phyloP scores from a whole-genome alignment of 371 early-diverging fungal genomes.

The Basidiobolus meristosporus region DNA sequence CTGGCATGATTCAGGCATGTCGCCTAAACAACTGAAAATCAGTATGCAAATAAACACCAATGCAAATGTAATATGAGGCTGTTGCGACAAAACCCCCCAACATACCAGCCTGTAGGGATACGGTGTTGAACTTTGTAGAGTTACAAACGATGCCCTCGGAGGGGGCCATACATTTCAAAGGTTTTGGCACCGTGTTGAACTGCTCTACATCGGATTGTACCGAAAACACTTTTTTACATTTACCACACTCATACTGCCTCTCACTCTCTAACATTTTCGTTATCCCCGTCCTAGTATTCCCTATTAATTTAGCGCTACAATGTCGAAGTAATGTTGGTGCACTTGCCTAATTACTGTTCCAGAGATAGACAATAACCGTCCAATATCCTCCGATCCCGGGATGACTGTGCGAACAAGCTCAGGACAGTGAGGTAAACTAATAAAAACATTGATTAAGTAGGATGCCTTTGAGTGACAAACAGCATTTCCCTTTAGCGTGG shows the following conservation, averaged over 20 bases:
- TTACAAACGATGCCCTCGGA: conserved; percentile 12
- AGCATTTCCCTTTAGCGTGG: background rate
- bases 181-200: conserved; percentile 25
- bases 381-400: conserved; percentile 32
- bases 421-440: background rate
- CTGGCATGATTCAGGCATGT: conserved; percentile 17
- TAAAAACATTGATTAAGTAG: background rate
- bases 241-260: conserved; percentile 16
- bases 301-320: background rate
- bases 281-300: conserved; percentile 22
- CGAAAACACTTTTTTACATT: conserved; percentile 20
- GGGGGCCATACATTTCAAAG: conserved; percentile 21
- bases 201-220: conserved; percentile 35
- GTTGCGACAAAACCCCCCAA: too few species aligned
- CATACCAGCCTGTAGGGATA: too few species aligned
- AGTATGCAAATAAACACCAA: too few species aligned
- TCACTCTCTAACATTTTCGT: conserved; percentile 38
- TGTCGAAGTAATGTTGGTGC: background rate
- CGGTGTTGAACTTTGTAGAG: conserved; percentile 14
- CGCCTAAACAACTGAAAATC: conserved; percentile 8
- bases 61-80: too few species aligned
- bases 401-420: conserved; percentile 13
- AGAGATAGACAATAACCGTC: conserved; percentile 28
- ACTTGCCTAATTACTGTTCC: conserved; percentile 36
- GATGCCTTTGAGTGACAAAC: background rate